phyloP scores from a whole-genome alignment of 176 grass and related monocot genomes.

The Stipa capillata region DNA sequence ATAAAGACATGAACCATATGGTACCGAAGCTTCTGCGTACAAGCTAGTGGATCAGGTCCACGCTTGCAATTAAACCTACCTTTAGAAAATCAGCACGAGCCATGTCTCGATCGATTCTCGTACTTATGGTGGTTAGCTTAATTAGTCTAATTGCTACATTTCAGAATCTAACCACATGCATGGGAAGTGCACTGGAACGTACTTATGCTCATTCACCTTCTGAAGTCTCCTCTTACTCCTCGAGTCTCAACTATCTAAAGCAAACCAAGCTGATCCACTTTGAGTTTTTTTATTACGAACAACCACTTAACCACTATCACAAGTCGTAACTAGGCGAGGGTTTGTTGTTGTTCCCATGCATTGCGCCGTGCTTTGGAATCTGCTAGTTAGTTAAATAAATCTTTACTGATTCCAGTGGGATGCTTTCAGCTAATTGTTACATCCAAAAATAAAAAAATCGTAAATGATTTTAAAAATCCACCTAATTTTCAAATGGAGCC shows the following conservation, averaged over 20 bases:
- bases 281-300: background rate
- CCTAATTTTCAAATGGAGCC: background rate
- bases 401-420: too few relatives aligned
- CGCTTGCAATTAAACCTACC: constrained; percentile 2
- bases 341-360: too few relatives aligned
- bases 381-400: too few relatives aligned
- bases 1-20: background rate
- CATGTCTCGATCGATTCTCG: background rate
- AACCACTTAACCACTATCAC: background rate
- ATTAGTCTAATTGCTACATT: background rate
- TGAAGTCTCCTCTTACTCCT: background rate
- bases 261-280: background rate
- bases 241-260: background rate
- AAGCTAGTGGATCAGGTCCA: constrained; percentile 10
- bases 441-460: background rate
- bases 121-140: background rate
- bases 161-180: background rate
- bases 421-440: too few relatives aligned
- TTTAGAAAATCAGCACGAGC: background rate
- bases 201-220: background rate
- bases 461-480: background rate
- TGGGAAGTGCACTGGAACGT: background rate
- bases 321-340: too few relatives aligned
- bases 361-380: too few relatives aligned
- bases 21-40: background rate